Conservation (phyloP, 768 basidiomycete species). For the Xerocomellus intermedius region DNA sequence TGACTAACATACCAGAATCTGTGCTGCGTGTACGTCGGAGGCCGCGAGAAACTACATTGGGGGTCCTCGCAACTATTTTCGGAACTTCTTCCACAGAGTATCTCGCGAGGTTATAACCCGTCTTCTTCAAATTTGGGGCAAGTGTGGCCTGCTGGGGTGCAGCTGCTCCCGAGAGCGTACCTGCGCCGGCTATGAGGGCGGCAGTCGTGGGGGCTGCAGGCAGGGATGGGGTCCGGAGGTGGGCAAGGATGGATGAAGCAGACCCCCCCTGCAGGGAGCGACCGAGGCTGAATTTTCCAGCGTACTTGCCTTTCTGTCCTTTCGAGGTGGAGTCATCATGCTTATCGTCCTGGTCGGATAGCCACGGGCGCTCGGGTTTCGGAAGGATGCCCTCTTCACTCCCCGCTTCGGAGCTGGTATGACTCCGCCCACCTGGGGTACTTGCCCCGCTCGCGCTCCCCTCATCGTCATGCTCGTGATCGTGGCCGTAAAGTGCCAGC, state of each 20-base stretch:
- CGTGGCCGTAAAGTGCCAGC: slow-evolving; percentile 55
- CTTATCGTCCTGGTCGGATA: slow-evolving; percentile 12
- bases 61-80: neutral
- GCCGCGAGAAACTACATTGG: neutral
- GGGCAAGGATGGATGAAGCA: slow-evolving; percentile 26
- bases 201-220: slow-evolving; percentile 36
- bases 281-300: slow-evolving; percentile 10
- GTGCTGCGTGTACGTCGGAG: slow-evolving; percentile 11
- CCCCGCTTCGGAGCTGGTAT: slow-evolving; percentile 19
- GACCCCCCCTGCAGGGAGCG: slow-evolving; percentile 22
- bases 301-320: neutral
- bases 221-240: slow-evolving; percentile 18
- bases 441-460: slow-evolving; percentile 24
- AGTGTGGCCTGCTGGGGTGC: slow-evolving; percentile 47
- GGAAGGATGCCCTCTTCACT: slow-evolving; percentile 20
- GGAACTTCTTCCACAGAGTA: slow-evolving; percentile 31
- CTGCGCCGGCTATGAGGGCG: slow-evolving; percentile 68
- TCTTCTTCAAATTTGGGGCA: slow-evolving; percentile 57
- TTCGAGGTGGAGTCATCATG: slow-evolving; percentile 3
- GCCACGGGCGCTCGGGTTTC: slow-evolving; percentile 23
- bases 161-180: slow-evolving; percentile 59
- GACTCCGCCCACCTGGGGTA: slow-evolving; percentile 17
- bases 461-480: slow-evolving; percentile 31
- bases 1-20: slow-evolving; percentile 9
- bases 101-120: slow-evolving; percentile 68